Evolutionary conservation across 2,329 filamentous ascomycete species (phyloP).

Genomic region (Neofusicoccum cordaticola): DNA sequence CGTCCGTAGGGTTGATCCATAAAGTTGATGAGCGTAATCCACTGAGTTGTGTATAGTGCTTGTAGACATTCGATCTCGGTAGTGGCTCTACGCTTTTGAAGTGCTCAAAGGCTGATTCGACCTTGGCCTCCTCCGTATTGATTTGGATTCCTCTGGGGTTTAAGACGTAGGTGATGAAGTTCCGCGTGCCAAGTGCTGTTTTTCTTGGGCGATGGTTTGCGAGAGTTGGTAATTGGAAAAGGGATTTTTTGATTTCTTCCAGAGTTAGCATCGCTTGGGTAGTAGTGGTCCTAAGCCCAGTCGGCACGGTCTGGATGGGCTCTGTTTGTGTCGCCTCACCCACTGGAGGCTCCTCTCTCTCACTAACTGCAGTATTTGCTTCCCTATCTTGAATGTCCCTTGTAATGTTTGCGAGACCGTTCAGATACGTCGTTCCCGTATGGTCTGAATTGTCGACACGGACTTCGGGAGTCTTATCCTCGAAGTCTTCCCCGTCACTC

Average conservation of each 20-base stretch:
- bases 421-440: no score
- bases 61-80: background rate
- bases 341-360: no score
- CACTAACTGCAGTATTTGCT: background rate
- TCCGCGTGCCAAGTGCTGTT: background rate
- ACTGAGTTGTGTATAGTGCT: background rate
- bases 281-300: background rate
- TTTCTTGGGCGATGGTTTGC: background rate
- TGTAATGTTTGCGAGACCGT: background rate
- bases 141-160: background rate
- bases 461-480: no score
- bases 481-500: no score
- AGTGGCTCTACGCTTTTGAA: background rate
- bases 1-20: background rate
- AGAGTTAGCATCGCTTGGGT: background rate
- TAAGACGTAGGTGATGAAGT: background rate
- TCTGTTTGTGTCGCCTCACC: background rate
- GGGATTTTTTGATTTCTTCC: background rate
- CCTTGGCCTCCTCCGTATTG: background rate
- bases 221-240: background rate
- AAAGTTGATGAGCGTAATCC: background rate
- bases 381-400: background rate
- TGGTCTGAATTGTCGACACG: no score
- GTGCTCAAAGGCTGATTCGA: background rate
- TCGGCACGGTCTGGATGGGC: background rate